These are phyloP conservation scores for Nakataea oryzae DNA, from an alignment of 2,329 filamentous ascomycete species.

Conservation along the genomic window DNA sequence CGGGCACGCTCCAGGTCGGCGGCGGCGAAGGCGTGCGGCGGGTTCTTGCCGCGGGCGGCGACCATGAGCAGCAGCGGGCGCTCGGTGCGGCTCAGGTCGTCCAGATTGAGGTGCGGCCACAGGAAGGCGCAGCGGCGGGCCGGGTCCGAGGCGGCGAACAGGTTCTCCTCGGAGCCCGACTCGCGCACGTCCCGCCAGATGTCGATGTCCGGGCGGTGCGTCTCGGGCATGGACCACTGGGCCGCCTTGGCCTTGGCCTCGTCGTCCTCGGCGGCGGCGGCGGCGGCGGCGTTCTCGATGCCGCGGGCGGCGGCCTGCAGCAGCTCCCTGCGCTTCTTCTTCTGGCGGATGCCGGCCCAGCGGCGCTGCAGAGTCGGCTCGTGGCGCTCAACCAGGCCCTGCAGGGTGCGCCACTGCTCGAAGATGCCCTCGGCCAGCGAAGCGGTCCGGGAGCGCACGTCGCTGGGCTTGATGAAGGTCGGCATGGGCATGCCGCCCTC, in stretches of 20 bases:
- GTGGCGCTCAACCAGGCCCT: slow-evolving; percentile 34
- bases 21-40: slow-evolving; percentile 7
- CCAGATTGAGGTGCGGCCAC: slow-evolving; percentile 9
- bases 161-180: slow-evolving; percentile 3
- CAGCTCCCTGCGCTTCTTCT: slow-evolving; percentile 6
- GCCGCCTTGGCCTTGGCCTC: neutral
- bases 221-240: slow-evolving; percentile 4
- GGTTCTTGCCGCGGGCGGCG: neutral
- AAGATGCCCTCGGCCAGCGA: slow-evolving; percentile 7
- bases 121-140: slow-evolving; percentile 7
- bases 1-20: slow-evolving; percentile 7
- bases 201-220: slow-evolving; percentile 8
- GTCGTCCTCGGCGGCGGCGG: neutral
- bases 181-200: slow-evolving; percentile 6
- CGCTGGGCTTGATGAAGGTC: slow-evolving; percentile 9
- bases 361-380: slow-evolving; percentile 39
- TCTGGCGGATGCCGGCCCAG: slow-evolving; percentile 24
- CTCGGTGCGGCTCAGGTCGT: slow-evolving; percentile 6
- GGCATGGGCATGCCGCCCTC: slow-evolving; percentile 9
- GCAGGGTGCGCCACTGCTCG: slow-evolving; percentile 16
- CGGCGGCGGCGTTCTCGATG: neutral
- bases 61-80: slow-evolving; percentile 6
- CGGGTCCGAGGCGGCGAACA: slow-evolving; percentile 5
- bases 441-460: slow-evolving; percentile 4
- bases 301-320: slow-evolving; percentile 2